Conservation (phyloP, 1,284 basidiomycete species). For the Boletellus dicymbophilus region DNA sequence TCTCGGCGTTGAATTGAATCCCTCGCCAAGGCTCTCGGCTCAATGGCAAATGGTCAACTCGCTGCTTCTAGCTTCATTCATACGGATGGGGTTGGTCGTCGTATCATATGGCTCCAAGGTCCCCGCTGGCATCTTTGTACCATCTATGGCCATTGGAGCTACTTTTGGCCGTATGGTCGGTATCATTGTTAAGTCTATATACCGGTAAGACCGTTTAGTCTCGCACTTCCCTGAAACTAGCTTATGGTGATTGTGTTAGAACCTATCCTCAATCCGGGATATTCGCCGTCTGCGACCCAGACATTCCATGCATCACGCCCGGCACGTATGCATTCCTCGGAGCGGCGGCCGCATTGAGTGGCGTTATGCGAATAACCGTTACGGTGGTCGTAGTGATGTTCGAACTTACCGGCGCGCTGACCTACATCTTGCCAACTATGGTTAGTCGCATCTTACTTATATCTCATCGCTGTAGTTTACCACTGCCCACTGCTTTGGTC, state of each 20-base stretch:
- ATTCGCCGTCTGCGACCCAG: slow-evolving; percentile 89
- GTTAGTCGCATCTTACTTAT: slow-evolving; percentile 44
- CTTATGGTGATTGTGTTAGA: slow-evolving; percentile 40
- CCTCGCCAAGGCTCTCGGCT: slow-evolving; percentile 63
- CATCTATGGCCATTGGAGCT: slow-evolving; percentile 97
- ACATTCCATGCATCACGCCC: slow-evolving; percentile 96
- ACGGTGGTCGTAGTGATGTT: slow-evolving; percentile 98
- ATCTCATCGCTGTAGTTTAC: not conserved
- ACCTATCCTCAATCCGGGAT: slow-evolving; percentile 82
- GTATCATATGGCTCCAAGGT: slow-evolving; percentile 97
- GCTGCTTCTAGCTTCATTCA: slow-evolving; percentile 87
- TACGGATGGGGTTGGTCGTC: slow-evolving; percentile 86
- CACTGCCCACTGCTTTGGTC: slow-evolving; percentile 4
- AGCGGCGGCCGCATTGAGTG: slow-evolving; percentile 93
- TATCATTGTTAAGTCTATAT: slow-evolving; percentile 91
- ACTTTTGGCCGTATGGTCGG: slow-evolving; percentile 96
- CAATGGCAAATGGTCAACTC: slow-evolving; percentile 98
- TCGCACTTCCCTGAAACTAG: not conserved
- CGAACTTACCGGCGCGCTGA: slow-evolving; percentile 97
- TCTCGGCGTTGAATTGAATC: slow-evolving; percentile 13
- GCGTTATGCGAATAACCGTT: slow-evolving; percentile 96
- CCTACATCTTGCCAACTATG: slow-evolving; percentile 99
- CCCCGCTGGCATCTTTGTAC: slow-evolving; percentile 96
- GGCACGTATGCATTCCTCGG: slow-evolving; percentile 97
- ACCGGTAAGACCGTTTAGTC: slow-evolving; percentile 56